A percentile compares a stretch with the other conserved stretches of the same genome.
These are phyloP conservation scores for Cenchrus purpureus DNA, from an alignment of 176 grass and related monocot genomes.

Conservation along the genomic window DNA sequence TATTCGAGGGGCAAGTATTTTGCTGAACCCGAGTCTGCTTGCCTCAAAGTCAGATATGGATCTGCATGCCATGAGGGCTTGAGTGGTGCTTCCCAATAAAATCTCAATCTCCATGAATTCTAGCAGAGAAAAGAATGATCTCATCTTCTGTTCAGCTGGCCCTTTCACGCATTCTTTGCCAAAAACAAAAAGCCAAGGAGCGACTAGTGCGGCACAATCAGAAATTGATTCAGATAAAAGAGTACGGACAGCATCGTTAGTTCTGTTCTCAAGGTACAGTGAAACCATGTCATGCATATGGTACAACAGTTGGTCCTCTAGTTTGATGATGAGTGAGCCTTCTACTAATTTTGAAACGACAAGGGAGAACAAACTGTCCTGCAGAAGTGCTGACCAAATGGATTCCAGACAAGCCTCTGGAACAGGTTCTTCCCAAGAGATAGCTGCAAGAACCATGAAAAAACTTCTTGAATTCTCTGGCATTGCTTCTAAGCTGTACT, in stretches of 20 bases:
- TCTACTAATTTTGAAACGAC: slow-evolving; percentile 76
- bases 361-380: slow-evolving; percentile 65
- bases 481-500: slow-evolving; percentile 90
- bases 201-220: slow-evolving; percentile 56
- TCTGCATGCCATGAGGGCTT: slow-evolving; percentile 76
- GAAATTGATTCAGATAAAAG: slow-evolving; percentile 56
- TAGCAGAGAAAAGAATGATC: slow-evolving; percentile 56
- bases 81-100: slow-evolving; percentile 56
- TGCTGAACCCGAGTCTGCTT: slow-evolving; percentile 60
- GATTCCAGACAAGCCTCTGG: slow-evolving; percentile 76
- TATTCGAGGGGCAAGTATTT: slow-evolving; percentile 62
- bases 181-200: slow-evolving; percentile 82
- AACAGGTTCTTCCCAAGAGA: slow-evolving; percentile 79
- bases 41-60: slow-evolving; percentile 71
- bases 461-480: slow-evolving; percentile 67
- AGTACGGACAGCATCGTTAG: slow-evolving; percentile 45
- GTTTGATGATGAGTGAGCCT: slow-evolving; percentile 81
- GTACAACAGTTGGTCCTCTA: slow-evolving; percentile 67
- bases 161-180: slow-evolving; percentile 61
- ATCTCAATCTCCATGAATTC: slow-evolving; percentile 52
- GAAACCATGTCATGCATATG: slow-evolving; percentile 91
- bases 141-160: slow-evolving; percentile 58
- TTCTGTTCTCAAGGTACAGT: slow-evolving; percentile 69
- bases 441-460: slow-evolving; percentile 65
- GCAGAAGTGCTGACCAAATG: slow-evolving; percentile 65